phyloP scores from a whole-genome alignment of 176 grass and related monocot genomes.

The Calamus simplicifolius region DNA sequence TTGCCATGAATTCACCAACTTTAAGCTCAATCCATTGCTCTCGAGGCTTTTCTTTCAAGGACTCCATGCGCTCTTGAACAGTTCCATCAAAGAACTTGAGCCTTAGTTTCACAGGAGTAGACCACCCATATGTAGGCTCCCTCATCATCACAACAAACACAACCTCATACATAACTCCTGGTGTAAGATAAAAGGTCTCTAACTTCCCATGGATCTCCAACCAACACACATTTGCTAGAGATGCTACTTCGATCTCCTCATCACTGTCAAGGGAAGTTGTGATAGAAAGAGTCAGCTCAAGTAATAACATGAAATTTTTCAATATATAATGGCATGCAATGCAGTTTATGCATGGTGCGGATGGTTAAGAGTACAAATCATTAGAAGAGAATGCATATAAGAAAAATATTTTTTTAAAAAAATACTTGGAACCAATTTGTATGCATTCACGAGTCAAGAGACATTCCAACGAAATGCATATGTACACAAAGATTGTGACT shows the following conservation, averaged over 20 bases:
- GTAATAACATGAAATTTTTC: background rate
- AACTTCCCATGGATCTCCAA: constrained; percentile 40
- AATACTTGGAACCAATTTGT: too few relatives aligned
- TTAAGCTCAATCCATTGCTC: constrained; percentile 28
- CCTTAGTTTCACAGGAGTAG: constrained; percentile 25
- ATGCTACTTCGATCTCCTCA: constrained; percentile 23
- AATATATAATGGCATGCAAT: too few relatives aligned
- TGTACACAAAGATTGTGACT: too few relatives aligned
- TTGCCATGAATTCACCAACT: constrained; percentile 20
- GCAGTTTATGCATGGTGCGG: too few relatives aligned
- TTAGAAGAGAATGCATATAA: too few relatives aligned
- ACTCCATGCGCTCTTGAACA: constrained; percentile 29
- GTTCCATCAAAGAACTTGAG: constrained; percentile 35
- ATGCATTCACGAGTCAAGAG: too few relatives aligned
- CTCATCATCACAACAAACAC: constrained; percentile 25
- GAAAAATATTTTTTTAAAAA: too few relatives aligned
- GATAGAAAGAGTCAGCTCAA: background rate
- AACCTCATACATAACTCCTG: constrained; percentile 27
- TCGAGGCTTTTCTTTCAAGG: constrained; percentile 25
- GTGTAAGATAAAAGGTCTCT: constrained; percentile 38
- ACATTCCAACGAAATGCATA: too few relatives aligned
- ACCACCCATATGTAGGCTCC: constrained; percentile 18
- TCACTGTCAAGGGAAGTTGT: background rate
- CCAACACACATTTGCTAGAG: constrained; percentile 42
- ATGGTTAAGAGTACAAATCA: too few relatives aligned